These are phyloP conservation scores for Tetradesmus lagerheimii DNA, from an alignment of 139 green algal species.

Conservation along the genomic window DNA sequence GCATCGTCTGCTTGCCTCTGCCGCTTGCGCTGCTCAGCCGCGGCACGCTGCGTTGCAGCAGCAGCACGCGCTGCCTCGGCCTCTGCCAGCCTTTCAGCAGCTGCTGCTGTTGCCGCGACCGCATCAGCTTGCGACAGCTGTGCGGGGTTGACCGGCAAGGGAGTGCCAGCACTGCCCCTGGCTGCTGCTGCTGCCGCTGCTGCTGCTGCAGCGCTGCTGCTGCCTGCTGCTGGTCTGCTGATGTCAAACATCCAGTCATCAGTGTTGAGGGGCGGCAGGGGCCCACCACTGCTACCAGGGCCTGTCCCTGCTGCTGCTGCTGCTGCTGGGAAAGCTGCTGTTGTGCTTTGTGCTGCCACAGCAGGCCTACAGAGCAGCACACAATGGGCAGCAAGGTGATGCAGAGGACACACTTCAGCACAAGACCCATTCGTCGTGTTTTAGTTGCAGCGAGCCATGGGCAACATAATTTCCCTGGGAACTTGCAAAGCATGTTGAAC, in stretches of 20 bases:
- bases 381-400: neutral
- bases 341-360: neutral
- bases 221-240: conserved; percentile 21
- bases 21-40: conserved; percentile 17
- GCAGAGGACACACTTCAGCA: too few species aligned
- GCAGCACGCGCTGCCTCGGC: neutral
- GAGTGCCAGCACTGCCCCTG: neutral
- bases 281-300: neutral
- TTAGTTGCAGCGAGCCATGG: too few species aligned
- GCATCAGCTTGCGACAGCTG: conserved; percentile 34
- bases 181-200: neutral
- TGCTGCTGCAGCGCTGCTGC: conserved; percentile 1
- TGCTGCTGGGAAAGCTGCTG: neutral
- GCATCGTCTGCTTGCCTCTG: neutral
- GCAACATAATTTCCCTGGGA: too few species aligned
- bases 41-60: conserved; percentile 16
- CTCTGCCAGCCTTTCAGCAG: conserved; percentile 5
- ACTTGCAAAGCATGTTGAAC: too few species aligned
- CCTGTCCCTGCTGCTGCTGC: neutral
- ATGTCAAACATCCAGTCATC: conserved; percentile 50
- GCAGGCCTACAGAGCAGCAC: neutral
- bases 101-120: conserved; percentile 25
- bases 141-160: conserved; percentile 7
- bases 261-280: neutral
- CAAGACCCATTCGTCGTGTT: too few species aligned